These are phyloP conservation scores for Aspergillus fischeri DNA, from an alignment of 2,329 filamentous ascomycete genomes.

Conservation along the genomic window DNA sequence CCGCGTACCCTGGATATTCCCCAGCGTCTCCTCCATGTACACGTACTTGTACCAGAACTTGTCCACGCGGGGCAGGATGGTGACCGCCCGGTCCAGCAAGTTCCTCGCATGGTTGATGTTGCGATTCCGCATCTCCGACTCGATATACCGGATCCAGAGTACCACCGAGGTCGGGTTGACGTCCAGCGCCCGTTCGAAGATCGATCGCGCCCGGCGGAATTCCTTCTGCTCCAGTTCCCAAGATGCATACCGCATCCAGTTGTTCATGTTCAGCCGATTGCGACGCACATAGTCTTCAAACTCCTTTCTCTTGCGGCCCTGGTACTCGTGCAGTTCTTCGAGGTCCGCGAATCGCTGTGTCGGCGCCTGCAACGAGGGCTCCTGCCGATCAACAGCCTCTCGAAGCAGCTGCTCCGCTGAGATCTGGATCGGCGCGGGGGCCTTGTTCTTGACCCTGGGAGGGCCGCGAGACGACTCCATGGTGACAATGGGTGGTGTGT, in stretches of 20 bases:
- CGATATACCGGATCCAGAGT: constrained; percentile 89
- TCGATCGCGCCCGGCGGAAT: constrained; percentile 80
- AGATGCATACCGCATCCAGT: constrained; percentile 96
- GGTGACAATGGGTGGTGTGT: constrained; percentile 24
- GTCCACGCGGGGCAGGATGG: constrained; percentile 82
- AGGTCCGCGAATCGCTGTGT: constrained; percentile 94
- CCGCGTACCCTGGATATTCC: constrained; percentile 85
- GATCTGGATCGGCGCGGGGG: constrained; percentile 83
- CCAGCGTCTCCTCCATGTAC: constrained; percentile 97
- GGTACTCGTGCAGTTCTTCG: constrained; percentile 96
- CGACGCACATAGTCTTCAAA: constrained; percentile 97
- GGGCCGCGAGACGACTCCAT: constrained; percentile 93
- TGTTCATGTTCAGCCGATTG: constrained; percentile 94
- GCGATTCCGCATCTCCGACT: constrained; percentile 89
- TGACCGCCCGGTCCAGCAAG: constrained; percentile 88
- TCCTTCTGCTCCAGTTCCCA: constrained; percentile 99
- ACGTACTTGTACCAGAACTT: constrained; percentile 99
- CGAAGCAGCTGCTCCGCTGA: constrained; percentile 95
- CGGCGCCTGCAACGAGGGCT: constrained; percentile 79
- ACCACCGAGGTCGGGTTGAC: constrained; percentile 82
- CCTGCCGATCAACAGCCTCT: constrained; percentile 95
- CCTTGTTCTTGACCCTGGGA: constrained; percentile 98
- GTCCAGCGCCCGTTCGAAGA: constrained; percentile 93
- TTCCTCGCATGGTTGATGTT: constrained; percentile 98
- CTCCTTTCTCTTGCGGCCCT: constrained; percentile 91